Evolutionary conservation across 2,329 filamentous ascomycete genomes (phyloP), one percentile per base, ranked within the genome.

Genomic region (Colletotrichum truncatum): DNA sequence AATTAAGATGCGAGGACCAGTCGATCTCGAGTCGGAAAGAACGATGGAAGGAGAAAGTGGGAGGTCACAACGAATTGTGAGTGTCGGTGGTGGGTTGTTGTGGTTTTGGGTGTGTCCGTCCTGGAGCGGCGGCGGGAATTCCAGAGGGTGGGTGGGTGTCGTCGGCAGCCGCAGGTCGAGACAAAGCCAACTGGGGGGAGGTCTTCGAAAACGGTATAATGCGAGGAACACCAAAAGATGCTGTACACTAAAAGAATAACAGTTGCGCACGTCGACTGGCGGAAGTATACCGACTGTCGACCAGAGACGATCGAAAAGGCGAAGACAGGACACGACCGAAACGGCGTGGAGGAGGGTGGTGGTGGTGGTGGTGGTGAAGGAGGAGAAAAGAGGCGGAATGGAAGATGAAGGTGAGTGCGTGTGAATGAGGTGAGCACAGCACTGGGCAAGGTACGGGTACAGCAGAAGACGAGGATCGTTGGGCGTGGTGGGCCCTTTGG

Each of bases 381-480:
- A 67, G 58, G 55, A 62, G 53, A 53, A 62, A 32, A 64, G 30
- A 64, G 43, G 54, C 41, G 53, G 54, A 64, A 41, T 25, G 52
- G 39, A 46, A 55, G 46, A 61, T 36, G 53, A 32, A 52, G 23
- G 58, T 36, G 59, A 55, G 58, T 41, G 56, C n/a, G 41, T 14
- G 45, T 32, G 45, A 41, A 46, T 60, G 56, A 60, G 56, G 25
- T 45, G 52, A 52, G 56, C 38, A 56, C 53, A 56, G 52, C 38
- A 46, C 11, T n/a, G n/a, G n/a, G n/a, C n/a, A n/a, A n/a, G n/a
- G 23, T 28, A 49, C 62, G 55, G 55, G 41, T 23, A 53, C 49
- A 59, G 58, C 46, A 64, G 59, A 64, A 32, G 52, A 66, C 57
- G 49, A n/a, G 62, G 64, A 53, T 66, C 64, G 59, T 66, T 66